Evolutionary conservation across 768 basidiomycete genomes (phyloP), one percentile per base, ranked within the genome.

Genomic region (Russula griseocarnosa): DNA sequence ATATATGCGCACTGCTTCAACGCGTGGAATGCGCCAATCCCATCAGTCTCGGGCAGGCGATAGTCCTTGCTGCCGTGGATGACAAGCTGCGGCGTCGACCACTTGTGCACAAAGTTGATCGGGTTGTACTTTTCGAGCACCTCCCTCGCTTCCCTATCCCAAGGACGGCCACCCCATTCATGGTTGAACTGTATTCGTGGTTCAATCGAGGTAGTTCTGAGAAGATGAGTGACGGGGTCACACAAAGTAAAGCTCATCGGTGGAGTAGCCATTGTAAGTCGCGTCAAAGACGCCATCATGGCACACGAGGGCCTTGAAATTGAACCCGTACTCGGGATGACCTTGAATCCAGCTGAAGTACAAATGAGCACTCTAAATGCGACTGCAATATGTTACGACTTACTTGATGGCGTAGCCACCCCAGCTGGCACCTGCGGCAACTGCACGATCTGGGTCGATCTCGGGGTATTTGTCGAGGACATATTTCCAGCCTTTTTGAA

Each of bases 261-360:
- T 98, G 16, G 88, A 83, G 72, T 86, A 94, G n/a, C 88, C 92
- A 53, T 87, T 88, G 74, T 89, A 89, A 9, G 74, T 79, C 4
- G 87, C 79, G 70, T 92, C 89, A 68, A 94, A 94, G 72, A 94
- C 90, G 10, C 96, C 96, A 71, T 99, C 96, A 70, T 98, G 96
- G 69, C 86, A 88, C 14, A 95, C 83, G 49, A 98, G 79, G 5
- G 93, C 92, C 76, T 95, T 97, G 81, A 98, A 97, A 24, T 83
- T 82, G 72, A 94, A 93, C 3, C 82, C 86, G 66, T 80, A 92
- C 69, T 96, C 93, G 11, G 91, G 90, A 71, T 97, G 92, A 0
- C 94, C 92, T 76, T 96, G 91, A 59, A 97, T 94, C 92, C 92
- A 97, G 73, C 94, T 96, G 55, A 64, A 46, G 2, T 57, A 54